Base-by-base conservation (phyloP, 495 filamentous ascomycete species). In the Wilcoxina mikolae region DNA sequence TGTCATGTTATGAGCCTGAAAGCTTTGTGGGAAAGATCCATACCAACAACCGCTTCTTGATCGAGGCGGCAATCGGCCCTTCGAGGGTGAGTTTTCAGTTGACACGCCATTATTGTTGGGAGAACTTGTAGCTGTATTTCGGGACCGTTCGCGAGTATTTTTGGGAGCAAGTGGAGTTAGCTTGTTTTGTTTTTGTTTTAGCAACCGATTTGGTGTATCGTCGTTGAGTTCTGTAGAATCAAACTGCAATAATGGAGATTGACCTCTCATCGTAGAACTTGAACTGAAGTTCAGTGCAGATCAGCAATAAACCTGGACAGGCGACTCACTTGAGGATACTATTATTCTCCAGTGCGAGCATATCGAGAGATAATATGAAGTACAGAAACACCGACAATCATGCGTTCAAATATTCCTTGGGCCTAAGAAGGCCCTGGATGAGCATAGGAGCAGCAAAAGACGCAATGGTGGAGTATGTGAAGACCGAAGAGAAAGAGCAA, bases 11-110 rank as follows among this genome's bases (percentile, higher is more conserved):
- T 51, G 48, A 43, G 38, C 50, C 57, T 46, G 48, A 39, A 27
- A 33, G 25, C 39, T 38, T 47, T 22, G 22, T 35, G 44, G 35
- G 11, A 11, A 56, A 44, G 29, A 22, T 38, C 55, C 58, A 47
- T 56, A 61, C 59, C 59, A 61, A 35, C 59, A 61, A n/a, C 59
- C 59, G 27, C 49, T 60, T 26, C 59, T 56, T 24, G 59, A 61
- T 35, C 59, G 56, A 18, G 59, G 59, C 5, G 59, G 59, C 33
- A 60, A 42, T 56, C 55, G 56, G 33, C 29, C 51, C 45, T 57
- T 61, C 39, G 44, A 35, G 31, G 31, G 31, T 15, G 31, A 35
- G 31, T n/a, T n/a, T n/a, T n/a, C n/a, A n/a, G n/a, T n/a, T n/a
- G n/a, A n/a, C n/a, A n/a, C n/a, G n/a, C n/a, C n/a, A n/a, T n/a